Percentiles rank a stretch among this genome's conserved stretches.
phyloP scores from a whole-genome alignment of 495 filamentous ascomycete species.

The Lineolata rhizophorae region DNA sequence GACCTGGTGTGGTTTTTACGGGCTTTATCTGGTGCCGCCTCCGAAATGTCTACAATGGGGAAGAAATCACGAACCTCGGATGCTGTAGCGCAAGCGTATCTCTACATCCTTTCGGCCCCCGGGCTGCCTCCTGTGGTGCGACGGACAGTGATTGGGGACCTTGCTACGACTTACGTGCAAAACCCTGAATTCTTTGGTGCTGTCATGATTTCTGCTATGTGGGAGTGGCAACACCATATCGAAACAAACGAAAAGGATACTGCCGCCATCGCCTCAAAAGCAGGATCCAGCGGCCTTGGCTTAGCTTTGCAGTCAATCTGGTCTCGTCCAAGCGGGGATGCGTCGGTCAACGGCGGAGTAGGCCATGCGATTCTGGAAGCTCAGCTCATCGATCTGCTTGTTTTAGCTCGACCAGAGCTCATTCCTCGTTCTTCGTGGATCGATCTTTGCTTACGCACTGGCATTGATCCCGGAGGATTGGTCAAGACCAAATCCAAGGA shows the following conservation, averaged over 20 bases:
- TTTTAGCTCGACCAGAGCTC: conserved; percentile 57
- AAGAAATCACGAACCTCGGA: conserved; percentile 12
- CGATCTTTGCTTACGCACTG: conserved; percentile 51
- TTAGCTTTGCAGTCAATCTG: conserved; percentile 53
- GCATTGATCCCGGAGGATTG: conserved; percentile 62
- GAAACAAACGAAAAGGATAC: conserved; percentile 56
- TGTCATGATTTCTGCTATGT: conserved; percentile 46
- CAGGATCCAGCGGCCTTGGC: conserved; percentile 33
- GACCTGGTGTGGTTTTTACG: conserved; percentile 59
- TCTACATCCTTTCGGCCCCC: conserved; percentile 41
- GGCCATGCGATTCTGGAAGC: conserved; percentile 4
- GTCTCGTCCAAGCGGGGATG: conserved; percentile 21
- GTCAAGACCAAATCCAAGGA: conserved; percentile 27
- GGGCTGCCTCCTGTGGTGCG: conserved; percentile 32
- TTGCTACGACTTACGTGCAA: conserved; percentile 36
- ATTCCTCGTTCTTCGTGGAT: conserved; percentile 74
- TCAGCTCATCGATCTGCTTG: conserved; percentile 47
- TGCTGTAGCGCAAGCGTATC: conserved; percentile 61
- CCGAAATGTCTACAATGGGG: conserved; percentile 11
- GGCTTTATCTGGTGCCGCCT: conserved; percentile 39
- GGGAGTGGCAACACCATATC: conserved; percentile 53
- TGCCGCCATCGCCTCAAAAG: conserved; percentile 44
- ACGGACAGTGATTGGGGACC: conserved; percentile 29
- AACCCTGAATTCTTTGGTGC: conserved; percentile 30
- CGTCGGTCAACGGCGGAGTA: too few species aligned